phyloP scores from a whole-genome alignment of 805 yeast genomes.

The Candida patagonica region DNA sequence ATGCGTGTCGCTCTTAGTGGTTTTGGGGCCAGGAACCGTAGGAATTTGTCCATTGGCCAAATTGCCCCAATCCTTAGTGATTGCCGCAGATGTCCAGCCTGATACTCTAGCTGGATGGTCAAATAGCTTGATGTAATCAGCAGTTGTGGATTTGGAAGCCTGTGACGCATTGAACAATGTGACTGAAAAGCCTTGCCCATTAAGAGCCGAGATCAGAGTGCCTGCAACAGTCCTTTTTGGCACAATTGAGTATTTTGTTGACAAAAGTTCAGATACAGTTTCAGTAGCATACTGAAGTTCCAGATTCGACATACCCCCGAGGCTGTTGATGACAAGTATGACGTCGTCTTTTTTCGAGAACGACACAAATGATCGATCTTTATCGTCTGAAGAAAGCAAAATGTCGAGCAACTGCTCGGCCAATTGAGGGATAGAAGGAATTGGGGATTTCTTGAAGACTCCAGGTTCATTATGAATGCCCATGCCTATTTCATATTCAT shows the following conservation, averaged over 20 bases:
- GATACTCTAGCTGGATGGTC: conserved; percentile 72
- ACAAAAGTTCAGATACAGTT: conserved; percentile 43
- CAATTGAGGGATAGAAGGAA: conserved; percentile 62
- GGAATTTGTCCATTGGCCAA: conserved; percentile 14
- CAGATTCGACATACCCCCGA: conserved; percentile 82
- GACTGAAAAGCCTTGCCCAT: conserved; percentile 86
- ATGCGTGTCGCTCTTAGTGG: conserved; percentile 13
- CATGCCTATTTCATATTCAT: conserved; percentile 84
- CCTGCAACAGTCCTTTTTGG: conserved; percentile 70
- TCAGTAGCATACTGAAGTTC: conserved; percentile 68
- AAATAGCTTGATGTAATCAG: conserved; percentile 42
- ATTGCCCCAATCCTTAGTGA: conserved; percentile 19
- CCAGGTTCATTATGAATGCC: conserved; percentile 97
- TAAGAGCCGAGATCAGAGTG: conserved; percentile 78
- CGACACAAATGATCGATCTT: conserved; percentile 73
- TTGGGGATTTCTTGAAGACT: conserved; percentile 48
- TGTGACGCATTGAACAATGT: conserved; percentile 65
- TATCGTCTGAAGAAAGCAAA: conserved; percentile 53
- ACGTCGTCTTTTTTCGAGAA: conserved; percentile 52
- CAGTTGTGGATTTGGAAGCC: conserved; percentile 33
- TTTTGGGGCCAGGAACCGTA: conserved; percentile 19
- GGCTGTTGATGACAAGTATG: conserved; percentile 65
- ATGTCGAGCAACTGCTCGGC: conserved; percentile 48
- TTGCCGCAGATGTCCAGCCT: conserved; percentile 58
- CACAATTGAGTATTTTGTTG: conserved; percentile 38